Percentiles rank a stretch among this genome's conserved stretches.
Evolutionary conservation across 228 moss, liverwort and hornwort species (phyloP).

Genomic region (Sphagnum magellanicum): DNA sequence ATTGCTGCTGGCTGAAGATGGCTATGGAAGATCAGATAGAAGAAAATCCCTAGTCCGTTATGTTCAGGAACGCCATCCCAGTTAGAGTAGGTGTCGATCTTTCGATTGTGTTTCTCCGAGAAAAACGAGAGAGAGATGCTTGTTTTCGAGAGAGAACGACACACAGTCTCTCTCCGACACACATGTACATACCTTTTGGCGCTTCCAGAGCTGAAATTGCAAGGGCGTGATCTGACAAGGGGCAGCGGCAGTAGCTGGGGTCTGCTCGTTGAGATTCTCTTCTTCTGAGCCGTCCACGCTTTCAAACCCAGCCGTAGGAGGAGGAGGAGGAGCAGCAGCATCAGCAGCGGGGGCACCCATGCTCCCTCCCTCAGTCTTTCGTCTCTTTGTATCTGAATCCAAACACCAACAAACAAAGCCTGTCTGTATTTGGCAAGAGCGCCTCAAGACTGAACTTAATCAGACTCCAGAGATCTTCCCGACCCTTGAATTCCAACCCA

Average conservation of each 20-base stretch:
- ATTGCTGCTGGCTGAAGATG: neutral
- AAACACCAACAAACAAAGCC: too few relatives aligned
- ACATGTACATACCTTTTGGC: constrained; percentile 40
- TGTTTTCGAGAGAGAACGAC: neutral
- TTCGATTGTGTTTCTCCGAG: neutral
- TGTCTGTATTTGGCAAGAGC: too few relatives aligned
- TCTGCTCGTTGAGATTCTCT: neutral
- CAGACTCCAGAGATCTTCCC: too few relatives aligned
- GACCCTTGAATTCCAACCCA: too few relatives aligned
- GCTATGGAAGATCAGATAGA: neutral
- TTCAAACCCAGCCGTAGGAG: neutral
- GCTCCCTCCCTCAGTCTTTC: neutral
- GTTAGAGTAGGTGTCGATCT: neutral
- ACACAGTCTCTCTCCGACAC: too few relatives aligned
- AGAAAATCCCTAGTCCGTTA: neutral
- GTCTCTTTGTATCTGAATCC: too few relatives aligned
- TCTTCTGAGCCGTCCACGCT: neutral
- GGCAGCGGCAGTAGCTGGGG: neutral
- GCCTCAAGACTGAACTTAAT: too few relatives aligned
- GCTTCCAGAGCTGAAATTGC: constrained; percentile 73
- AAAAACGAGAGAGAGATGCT: neutral
- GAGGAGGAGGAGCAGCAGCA: neutral
- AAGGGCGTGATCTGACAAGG: constrained; percentile 33
- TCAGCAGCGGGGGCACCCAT: constrained; percentile 4
- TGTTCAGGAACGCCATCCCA: neutral